These are phyloP conservation scores for Cudoniella acicularis DNA, from an alignment of 495 filamentous ascomycete genomes.

Conservation along the genomic window DNA sequence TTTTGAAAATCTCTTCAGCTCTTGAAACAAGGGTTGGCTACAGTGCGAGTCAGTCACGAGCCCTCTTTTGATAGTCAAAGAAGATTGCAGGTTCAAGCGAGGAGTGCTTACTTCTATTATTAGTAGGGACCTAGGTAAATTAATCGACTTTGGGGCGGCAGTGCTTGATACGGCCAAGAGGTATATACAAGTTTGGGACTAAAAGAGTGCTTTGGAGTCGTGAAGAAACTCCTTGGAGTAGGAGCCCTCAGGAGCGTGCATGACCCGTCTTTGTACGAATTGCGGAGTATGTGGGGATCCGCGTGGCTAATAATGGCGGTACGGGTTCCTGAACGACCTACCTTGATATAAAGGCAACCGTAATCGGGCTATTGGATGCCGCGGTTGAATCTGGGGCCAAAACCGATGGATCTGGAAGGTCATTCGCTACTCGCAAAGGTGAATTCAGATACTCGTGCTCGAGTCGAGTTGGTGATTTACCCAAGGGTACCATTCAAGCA, in stretches of 20 bases:
- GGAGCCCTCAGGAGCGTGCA: not conserved
- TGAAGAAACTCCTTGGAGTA: not conserved
- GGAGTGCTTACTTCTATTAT: not conserved
- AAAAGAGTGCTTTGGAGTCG: not conserved
- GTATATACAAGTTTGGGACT: not conserved
- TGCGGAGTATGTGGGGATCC: not conserved
- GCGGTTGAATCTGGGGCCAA: no score
- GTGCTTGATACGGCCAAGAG: no score
- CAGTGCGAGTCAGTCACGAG: not conserved
- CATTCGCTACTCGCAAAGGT: no score
- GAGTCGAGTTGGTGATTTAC: no score
- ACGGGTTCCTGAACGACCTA: not conserved
- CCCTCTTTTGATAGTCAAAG: not conserved
- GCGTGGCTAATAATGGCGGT: not conserved
- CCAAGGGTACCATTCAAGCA: no score
- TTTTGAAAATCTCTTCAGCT: not conserved
- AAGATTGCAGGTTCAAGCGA: no score
- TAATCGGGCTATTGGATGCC: not conserved
- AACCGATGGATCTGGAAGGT: no score
- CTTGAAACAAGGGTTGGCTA: not conserved
- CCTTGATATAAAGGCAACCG: not conserved
- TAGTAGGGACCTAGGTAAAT: not conserved
- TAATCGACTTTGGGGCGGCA: no score
- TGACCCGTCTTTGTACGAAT: not conserved
- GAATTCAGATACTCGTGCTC: no score